Percentiles rank a stretch among this genome's conserved stretches.
These are phyloP conservation scores for Striga hermonthica DNA, from an alignment of 305 asterid genomes.

Conservation along the genomic window DNA sequence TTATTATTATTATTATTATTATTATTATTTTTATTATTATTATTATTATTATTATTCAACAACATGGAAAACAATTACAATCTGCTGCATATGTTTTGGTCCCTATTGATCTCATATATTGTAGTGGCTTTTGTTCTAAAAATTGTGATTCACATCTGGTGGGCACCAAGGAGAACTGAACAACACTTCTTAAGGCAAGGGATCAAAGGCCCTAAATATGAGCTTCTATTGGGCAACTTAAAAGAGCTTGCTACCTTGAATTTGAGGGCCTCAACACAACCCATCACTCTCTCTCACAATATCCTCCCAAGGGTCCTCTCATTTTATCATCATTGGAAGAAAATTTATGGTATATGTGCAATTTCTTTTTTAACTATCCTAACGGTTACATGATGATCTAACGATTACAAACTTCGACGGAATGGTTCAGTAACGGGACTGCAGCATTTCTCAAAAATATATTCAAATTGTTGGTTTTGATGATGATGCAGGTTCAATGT, in stretches of 20 bases:
- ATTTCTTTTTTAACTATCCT: background rate
- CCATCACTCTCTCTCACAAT: conserved; percentile 74
- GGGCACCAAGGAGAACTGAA: conserved; percentile 67
- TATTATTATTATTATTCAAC: background rate
- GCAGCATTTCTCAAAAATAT: too few relatives aligned
- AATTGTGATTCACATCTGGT: conserved; percentile 57
- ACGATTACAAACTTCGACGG: too few relatives aligned
- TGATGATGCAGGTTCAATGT: conserved; percentile 60
- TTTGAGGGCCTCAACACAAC: conserved; percentile 54
- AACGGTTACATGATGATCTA: too few relatives aligned
- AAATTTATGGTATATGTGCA: conserved; percentile 65
- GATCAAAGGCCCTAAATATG: conserved; percentile 74
- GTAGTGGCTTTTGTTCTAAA: conserved; percentile 35
- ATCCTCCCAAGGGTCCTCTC: conserved; percentile 92
- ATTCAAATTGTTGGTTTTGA: too few relatives aligned
- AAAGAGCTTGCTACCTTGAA: conserved; percentile 68
- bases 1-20: too few relatives aligned
- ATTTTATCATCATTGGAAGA: conserved; percentile 93
- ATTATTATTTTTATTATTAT: too few relatives aligned
- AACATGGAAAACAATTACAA: conserved; percentile 40
- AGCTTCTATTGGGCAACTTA: conserved; percentile 70
- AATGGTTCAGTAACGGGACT: too few relatives aligned
- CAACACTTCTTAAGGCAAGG: conserved; percentile 73
- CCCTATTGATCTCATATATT: conserved; percentile 47
- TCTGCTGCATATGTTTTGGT: conserved; percentile 46